Conservation (phyloP, 106 monocot genomes). For the Phalaenopsis aphrodite region DNA sequence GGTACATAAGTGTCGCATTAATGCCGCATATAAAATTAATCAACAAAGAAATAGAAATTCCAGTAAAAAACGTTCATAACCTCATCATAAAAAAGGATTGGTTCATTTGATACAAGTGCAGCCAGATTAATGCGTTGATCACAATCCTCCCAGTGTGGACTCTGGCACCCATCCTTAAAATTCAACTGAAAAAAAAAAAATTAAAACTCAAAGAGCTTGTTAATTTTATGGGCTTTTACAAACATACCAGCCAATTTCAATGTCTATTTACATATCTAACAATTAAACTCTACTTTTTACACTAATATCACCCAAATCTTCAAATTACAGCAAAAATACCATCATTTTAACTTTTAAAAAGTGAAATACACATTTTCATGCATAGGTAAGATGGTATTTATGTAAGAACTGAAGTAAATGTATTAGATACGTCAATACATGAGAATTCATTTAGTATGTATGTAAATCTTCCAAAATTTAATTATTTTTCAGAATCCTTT, state of each 20-base stretch:
- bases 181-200: neutral
- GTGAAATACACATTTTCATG: too few species aligned
- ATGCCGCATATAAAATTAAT: neutral
- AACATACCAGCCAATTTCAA: too few species aligned
- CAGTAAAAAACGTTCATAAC: constrained; percentile 24
- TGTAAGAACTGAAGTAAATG: too few species aligned
- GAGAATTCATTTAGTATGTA: too few species aligned
- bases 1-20: neutral
- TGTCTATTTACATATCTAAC: too few species aligned
- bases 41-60: neutral
- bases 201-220: neutral
- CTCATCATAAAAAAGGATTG: constrained; percentile 96
- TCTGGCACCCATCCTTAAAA: constrained; percentile 18
- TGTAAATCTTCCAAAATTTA: too few species aligned
- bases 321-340: too few species aligned
- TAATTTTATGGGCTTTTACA: neutral
- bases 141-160: constrained; percentile 67
- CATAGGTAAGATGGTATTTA: too few species aligned
- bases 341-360: too few species aligned
- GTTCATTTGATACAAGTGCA: constrained; percentile 60
- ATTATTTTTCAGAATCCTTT: neutral
- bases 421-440: too few species aligned
- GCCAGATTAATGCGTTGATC: constrained; percentile 74
- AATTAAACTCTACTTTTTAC: too few species aligned
- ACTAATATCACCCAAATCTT: too few species aligned